phyloP scores from a whole-genome alignment of 805 yeast genomes.

The Nakazawaea pomicola region DNA sequence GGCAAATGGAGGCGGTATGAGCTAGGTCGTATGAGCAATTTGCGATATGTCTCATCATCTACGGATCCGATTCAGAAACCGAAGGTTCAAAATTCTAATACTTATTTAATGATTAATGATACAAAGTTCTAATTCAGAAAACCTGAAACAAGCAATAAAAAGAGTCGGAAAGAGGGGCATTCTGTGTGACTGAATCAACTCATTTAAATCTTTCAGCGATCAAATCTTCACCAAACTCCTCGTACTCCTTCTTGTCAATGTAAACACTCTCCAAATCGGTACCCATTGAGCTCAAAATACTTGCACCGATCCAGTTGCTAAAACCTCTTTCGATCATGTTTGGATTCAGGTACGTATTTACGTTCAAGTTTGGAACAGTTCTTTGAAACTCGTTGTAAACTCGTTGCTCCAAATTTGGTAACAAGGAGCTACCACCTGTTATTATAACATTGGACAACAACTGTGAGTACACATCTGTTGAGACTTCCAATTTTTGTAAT shows the following conservation, averaged over 20 bases:
- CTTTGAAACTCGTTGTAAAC: conserved; percentile 50
- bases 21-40: no score
- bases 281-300: conserved; percentile 58
- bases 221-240: conserved; percentile 51
- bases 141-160: no score
- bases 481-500: conserved; percentile 40
- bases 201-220: conserved; percentile 40
- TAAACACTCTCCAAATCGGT: conserved; percentile 49
- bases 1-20: no score
- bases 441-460: conserved; percentile 45
- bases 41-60: no score
- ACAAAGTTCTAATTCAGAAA: no score
- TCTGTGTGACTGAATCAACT: no score
- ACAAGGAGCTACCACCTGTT: conserved; percentile 55
- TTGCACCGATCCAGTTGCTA: conserved; percentile 71
- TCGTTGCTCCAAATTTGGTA: conserved; percentile 52
- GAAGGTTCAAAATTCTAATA: background rate
- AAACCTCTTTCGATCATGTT: conserved; percentile 47
- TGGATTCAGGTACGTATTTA: conserved; percentile 34
- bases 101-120: background rate
- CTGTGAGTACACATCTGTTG: conserved; percentile 33
- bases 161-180: no score
- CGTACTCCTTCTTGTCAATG: conserved; percentile 59
- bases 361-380: conserved; percentile 46
- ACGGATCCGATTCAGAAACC: background rate